Evolutionary conservation across 2,329 filamentous ascomycete genomes (phyloP), one percentile per base, ranked within the genome.

Genomic region (Cordyceps cateniannulata): DNA sequence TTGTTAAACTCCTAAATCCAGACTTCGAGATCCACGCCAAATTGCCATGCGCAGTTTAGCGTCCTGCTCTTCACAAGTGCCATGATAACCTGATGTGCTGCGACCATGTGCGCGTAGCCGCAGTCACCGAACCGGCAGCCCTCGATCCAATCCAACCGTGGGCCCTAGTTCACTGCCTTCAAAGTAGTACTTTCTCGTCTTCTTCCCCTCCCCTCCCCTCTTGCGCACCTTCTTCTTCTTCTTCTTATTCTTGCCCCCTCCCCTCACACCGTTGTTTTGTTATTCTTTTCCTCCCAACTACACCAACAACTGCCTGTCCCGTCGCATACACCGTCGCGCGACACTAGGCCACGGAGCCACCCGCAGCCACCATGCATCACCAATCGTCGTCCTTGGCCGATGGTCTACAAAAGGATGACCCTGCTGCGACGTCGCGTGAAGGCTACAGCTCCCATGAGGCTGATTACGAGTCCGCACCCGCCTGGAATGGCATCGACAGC

Each of bases 401-500:
- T 10, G 56, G 56, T 14, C 24, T 51, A 24, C 24, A 59, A 51
- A 59, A 59, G n/a, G 18, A 44, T 16, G 35, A 59, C 8, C 56
- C 38, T n/a, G 56, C 35, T 1, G 56, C 14, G 9, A 32, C 42
- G 14, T 22, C 29, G 40, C 52, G 44, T 40, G 20, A 61, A 35
- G 51, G 53, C 53, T 57, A 56, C 51, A 60, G 40, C 58, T 60
- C 58, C 25, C 50, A 54, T 12, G 59, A 61, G 7, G 20, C 45
- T 38, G 60, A 58, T 29, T 42, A 12, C 24, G 52, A 61, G 20
- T 44, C 44, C 5, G 55, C 27, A 2, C 61, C 61, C 3, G 61
- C 55, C 20, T 62, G 61, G 61, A 54, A 62, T 27, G 40, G 56
- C 56, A 59, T 25, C 38, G 56, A 59, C 27, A 25, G 22, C 32